phyloP scores from a whole-genome alignment of 768 basidiomycete species.

The Auriscalpium orientale region DNA sequence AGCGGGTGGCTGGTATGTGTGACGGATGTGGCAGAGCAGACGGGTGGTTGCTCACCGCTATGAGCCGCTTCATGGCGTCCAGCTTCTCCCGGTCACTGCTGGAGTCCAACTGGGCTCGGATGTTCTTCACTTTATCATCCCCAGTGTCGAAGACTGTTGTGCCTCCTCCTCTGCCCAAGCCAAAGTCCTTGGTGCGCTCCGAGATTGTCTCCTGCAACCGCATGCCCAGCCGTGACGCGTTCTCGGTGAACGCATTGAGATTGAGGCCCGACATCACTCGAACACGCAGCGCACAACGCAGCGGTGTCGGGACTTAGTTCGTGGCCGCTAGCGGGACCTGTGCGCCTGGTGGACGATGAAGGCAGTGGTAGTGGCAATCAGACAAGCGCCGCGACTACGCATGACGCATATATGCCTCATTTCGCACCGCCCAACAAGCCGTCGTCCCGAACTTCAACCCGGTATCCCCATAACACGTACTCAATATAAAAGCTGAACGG shows the following conservation, averaged over 20 bases:
- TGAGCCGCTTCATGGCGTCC: constrained; percentile 90
- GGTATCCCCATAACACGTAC: too few species aligned
- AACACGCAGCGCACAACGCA: too few species aligned
- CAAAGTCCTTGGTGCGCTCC: constrained; percentile 70
- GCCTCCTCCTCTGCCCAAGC: constrained; percentile 46
- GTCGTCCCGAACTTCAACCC: too few species aligned
- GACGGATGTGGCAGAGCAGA: background rate
- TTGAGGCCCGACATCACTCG: constrained; percentile 21
- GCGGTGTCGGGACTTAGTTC: too few species aligned
- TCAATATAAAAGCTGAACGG: too few species aligned
- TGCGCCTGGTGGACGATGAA: too few species aligned
- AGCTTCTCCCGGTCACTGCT: constrained; percentile 84
- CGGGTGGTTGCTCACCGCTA: constrained; percentile 61
- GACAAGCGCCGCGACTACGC: too few species aligned
- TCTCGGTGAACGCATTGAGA: constrained; percentile 53
- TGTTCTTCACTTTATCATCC: constrained; percentile 79
- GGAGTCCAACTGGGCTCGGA: constrained; percentile 81
- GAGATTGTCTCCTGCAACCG: constrained; percentile 78
- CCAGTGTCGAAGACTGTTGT: constrained; percentile 58
- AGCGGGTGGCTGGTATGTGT: constrained; percentile 3
- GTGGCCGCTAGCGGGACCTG: too few species aligned
- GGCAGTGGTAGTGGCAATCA: too few species aligned
- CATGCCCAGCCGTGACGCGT: constrained; percentile 77
- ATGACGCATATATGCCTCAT: too few species aligned
- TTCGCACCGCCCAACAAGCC: too few species aligned